Evolutionary conservation across 495 filamentous ascomycete genomes (phyloP).

Genomic region (Neurospora hispaniola): DNA sequence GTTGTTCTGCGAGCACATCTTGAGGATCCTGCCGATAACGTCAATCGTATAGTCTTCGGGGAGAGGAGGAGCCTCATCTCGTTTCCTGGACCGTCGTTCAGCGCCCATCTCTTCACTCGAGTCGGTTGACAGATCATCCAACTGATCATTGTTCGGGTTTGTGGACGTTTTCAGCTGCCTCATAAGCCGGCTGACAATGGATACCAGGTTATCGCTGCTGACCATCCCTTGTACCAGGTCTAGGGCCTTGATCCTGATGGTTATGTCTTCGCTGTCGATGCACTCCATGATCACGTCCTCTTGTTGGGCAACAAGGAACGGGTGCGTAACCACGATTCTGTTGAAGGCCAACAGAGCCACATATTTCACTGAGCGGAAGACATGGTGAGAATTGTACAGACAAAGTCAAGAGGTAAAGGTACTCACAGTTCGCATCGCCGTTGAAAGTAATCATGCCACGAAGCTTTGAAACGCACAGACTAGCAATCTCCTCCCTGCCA

Average conservation of each 20-base stretch:
- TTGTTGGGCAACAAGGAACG: slow-evolving; percentile 76
- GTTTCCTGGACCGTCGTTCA: slow-evolving; percentile 22
- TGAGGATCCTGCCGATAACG: slow-evolving; percentile 68
- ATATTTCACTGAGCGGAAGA: slow-evolving; percentile 64
- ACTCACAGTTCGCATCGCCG: slow-evolving; percentile 82
- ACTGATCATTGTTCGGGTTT: slow-evolving; percentile 15
- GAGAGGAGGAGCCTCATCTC: slow-evolving; percentile 37
- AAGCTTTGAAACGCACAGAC: slow-evolving; percentile 83
- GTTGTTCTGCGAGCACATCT: slow-evolving; percentile 85
- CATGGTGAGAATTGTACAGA: too few species aligned
- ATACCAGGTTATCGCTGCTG: slow-evolving; percentile 65
- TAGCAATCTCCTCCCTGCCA: slow-evolving; percentile 87
- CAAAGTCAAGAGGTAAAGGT: too few species aligned
- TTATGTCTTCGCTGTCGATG: slow-evolving; percentile 89
- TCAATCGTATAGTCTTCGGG: slow-evolving; percentile 74
- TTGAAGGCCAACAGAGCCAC: slow-evolving; percentile 92
- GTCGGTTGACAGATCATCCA: slow-evolving; percentile 37
- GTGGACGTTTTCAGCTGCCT: slow-evolving; percentile 59
- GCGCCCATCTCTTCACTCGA: slow-evolving; percentile 50
- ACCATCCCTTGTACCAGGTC: slow-evolving; percentile 90
- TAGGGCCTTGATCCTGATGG: slow-evolving; percentile 87
- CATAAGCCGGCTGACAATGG: slow-evolving; percentile 79
- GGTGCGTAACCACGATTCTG: slow-evolving; percentile 80
- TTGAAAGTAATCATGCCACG: slow-evolving; percentile 88
- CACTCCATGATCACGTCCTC: slow-evolving; percentile 94